Percentiles rank a stretch among this genome's conserved stretches.
These are phyloP conservation scores for Eucalyptus urophylla DNA, from an alignment of 345 rosid species.

Conservation along the genomic window DNA sequence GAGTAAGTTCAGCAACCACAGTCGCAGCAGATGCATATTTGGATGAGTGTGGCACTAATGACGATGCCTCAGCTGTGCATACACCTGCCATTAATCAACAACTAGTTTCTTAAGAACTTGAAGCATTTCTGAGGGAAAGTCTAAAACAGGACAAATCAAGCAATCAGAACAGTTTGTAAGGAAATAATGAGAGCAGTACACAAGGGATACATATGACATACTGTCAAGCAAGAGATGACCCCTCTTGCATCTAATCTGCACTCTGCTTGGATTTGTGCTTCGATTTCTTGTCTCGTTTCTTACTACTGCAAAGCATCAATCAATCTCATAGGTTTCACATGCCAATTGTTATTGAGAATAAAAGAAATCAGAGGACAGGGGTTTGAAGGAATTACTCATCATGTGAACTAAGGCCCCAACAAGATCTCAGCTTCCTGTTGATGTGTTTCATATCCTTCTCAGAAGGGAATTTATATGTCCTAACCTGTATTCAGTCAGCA, in stretches of 20 bases:
- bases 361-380: neutral
- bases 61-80: neutral
- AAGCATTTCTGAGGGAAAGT: neutral
- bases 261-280: conserved; percentile 69
- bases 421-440: conserved; percentile 80
- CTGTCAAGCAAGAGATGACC: conserved; percentile 5
- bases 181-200: neutral
- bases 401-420: conserved; percentile 75
- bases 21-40: neutral
- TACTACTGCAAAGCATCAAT: conserved; percentile 21
- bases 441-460: conserved; percentile 98
- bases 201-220: neutral
- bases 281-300: conserved; percentile 88
- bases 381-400: conserved; percentile 47
- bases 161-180: neutral
- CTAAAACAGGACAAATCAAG: neutral
- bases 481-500: conserved; percentile 24
- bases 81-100: neutral
- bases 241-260: conserved; percentile 29
- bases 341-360: neutral
- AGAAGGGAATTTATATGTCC: conserved; percentile 58
- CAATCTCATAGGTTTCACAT: neutral
- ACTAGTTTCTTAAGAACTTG: neutral
- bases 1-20: neutral
- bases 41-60: neutral